phyloP scores from a whole-genome alignment of 1,284 basidiomycete genomes.

The Cutaneotrichosporon cutaneum region DNA sequence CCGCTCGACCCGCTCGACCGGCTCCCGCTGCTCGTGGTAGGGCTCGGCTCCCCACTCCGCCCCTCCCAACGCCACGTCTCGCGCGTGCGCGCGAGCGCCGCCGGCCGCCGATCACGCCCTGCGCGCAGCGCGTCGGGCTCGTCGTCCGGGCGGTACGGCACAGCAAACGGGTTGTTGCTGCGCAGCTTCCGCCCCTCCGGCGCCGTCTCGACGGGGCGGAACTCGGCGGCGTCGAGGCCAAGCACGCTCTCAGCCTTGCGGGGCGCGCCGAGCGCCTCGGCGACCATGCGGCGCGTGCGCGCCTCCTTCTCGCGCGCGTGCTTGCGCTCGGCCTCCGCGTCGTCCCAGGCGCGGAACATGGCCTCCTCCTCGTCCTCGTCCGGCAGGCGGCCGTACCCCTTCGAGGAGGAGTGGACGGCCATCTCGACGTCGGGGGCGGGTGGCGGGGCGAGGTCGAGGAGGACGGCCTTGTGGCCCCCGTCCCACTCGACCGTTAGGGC shows the following conservation, averaged over 20 bases:
- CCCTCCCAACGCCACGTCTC: no score
- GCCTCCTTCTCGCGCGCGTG: neutral
- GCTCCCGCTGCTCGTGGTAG: neutral
- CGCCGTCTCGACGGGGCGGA: neutral
- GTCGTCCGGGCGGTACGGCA: neutral
- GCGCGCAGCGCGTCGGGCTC: neutral
- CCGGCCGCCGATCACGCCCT: no score
- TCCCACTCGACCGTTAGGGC: conserved; percentile 48
- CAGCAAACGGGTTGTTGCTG: neutral
- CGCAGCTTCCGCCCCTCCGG: neutral
- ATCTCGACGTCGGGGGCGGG: conserved; percentile 35
- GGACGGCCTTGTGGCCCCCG: conserved; percentile 41
- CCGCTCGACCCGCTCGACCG: neutral
- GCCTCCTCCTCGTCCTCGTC: conserved; percentile 33
- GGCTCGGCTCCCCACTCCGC: neutral
- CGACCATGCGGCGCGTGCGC: neutral
- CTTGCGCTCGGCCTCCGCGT: neutral
- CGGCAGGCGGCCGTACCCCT: conserved; percentile 34
- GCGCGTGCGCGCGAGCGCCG: no score
- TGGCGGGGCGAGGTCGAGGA: conserved; percentile 38
- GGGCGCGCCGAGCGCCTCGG: neutral
- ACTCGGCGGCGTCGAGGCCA: neutral
- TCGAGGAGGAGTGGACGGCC: conserved; percentile 4
- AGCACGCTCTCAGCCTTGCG: neutral
- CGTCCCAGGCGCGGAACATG: neutral